Evolutionary conservation across 75 land plant genomes (phyloP).

Genomic region (Chamaecyparis obtusa): DNA sequence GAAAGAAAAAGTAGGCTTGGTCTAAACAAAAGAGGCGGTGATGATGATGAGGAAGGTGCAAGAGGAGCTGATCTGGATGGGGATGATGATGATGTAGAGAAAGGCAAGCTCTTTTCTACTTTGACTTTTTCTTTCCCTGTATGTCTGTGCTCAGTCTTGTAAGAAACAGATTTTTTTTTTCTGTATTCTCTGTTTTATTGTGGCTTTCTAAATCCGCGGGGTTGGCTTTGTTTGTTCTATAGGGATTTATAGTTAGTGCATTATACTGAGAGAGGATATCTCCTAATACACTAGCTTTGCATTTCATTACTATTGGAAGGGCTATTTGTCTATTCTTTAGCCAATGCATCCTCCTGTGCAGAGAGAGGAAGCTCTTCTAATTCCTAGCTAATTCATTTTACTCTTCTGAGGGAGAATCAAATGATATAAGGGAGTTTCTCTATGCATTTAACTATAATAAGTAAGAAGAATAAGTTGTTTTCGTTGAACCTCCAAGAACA

Average conservation of each 20-base stretch:
- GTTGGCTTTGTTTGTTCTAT: background rate
- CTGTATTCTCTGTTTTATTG: background rate
- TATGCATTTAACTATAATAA: background rate
- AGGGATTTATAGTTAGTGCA: no score
- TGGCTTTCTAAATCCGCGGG: background rate
- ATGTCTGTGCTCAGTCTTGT: background rate
- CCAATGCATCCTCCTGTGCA: background rate
- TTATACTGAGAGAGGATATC: background rate
- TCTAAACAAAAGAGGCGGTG: conserved; percentile 66
- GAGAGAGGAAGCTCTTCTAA: background rate
- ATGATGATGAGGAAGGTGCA: conserved; percentile 84
- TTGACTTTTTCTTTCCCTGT: background rate
- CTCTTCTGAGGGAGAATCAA: background rate
- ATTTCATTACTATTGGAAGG: background rate
- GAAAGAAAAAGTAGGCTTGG: conserved; percentile 73
- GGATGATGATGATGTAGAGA: conserved; percentile 93
- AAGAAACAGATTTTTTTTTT: background rate
- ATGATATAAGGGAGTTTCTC: background rate
- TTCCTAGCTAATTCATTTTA: background rate
- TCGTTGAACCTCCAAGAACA: background rate
- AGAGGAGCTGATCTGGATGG: conserved; percentile 63
- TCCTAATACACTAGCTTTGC: background rate
- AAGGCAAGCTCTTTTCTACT: conserved; percentile 45
- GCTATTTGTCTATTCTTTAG: background rate
- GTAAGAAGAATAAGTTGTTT: background rate